These are phyloP conservation scores for Pichia exigua DNA, from an alignment of 805 yeast species.

Conservation along the genomic window DNA sequence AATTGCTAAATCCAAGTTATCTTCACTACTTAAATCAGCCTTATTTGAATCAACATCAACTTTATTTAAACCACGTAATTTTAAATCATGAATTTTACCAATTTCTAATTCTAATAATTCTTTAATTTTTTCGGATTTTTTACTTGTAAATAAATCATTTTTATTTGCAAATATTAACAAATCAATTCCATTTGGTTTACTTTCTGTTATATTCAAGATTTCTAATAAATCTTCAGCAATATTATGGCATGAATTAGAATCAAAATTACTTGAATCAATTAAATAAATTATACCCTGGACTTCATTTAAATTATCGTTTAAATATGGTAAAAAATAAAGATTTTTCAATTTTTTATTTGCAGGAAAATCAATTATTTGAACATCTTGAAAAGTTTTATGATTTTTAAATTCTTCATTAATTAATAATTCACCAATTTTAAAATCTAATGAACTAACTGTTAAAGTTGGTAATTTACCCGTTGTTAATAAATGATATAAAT, in stretches of 20 bases:
- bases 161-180: constrained; percentile 78
- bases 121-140: constrained; percentile 57
- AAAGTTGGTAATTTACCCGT: constrained; percentile 15
- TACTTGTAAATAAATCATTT: constrained; percentile 74
- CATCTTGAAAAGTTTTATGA: constrained; percentile 26
- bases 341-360: constrained; percentile 75
- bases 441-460: constrained; percentile 47
- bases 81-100: constrained; percentile 43
- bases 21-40: constrained; percentile 17
- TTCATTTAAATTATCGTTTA: constrained; percentile 34
- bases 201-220: constrained; percentile 55
- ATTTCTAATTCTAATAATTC: constrained; percentile 58
- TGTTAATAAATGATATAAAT: constrained; percentile 16
- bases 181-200: constrained; percentile 60
- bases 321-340: constrained; percentile 40
- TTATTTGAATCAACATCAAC: constrained; percentile 33
- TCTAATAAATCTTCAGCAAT: constrained; percentile 54
- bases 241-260: constrained; percentile 38
- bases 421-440: constrained; percentile 31
- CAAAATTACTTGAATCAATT: constrained; percentile 63
- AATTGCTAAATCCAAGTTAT: constrained; percentile 36
- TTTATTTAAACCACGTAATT: constrained; percentile 35
- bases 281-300: constrained; percentile 66
- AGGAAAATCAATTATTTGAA: constrained; percentile 70
- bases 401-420: constrained; percentile 27